Percentiles rank a stretch among this genome's conserved stretches.
Evolutionary conservation across 2,329 filamentous ascomycete genomes (phyloP).

Genomic region (Aquanectria penicillioides): DNA sequence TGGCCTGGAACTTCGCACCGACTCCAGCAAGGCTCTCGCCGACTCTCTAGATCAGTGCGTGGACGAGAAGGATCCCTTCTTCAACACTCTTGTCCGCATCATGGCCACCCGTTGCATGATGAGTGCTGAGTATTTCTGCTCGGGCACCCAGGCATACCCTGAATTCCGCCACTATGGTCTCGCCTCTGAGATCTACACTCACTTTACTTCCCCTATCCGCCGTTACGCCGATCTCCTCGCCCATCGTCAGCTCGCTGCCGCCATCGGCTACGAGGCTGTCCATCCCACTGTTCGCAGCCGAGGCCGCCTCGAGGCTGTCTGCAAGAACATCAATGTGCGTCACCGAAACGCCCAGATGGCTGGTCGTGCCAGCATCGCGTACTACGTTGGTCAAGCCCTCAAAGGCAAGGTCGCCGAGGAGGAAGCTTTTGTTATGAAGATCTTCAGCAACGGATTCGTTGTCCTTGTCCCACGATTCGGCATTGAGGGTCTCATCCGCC

Average conservation of each 20-base stretch:
- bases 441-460: slow-evolving; percentile 97
- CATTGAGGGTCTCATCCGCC: slow-evolving; percentile 89
- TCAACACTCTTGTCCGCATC: slow-evolving; percentile 97
- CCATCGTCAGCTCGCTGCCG: slow-evolving; percentile 92
- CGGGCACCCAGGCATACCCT: slow-evolving; percentile 89
- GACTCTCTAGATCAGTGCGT: slow-evolving; percentile 89
- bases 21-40: slow-evolving; percentile 92
- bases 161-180: slow-evolving; percentile 98
- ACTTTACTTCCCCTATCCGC: slow-evolving; percentile 97
- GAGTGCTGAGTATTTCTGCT: slow-evolving; percentile 97
- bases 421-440: slow-evolving; percentile 95
- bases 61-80: slow-evolving; percentile 86
- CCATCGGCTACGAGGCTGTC: slow-evolving; percentile 91
- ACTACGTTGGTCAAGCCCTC: slow-evolving; percentile 96
- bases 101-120: slow-evolving; percentile 99
- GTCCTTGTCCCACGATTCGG: slow-evolving; percentile 96
- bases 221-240: slow-evolving; percentile 97
- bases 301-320: slow-evolving; percentile 88
- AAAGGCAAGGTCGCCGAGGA: slow-evolving; percentile 81
- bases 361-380: slow-evolving; percentile 92
- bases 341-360: slow-evolving; percentile 98
- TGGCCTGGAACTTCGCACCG: slow-evolving; percentile 80
- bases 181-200: slow-evolving; percentile 96
- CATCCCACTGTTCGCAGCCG: slow-evolving; percentile 84
- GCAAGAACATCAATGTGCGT: slow-evolving; percentile 97